Base-by-base conservation (phyloP, 2,329 filamentous ascomycete genomes). In the Epichloe sylvatica region DNA sequence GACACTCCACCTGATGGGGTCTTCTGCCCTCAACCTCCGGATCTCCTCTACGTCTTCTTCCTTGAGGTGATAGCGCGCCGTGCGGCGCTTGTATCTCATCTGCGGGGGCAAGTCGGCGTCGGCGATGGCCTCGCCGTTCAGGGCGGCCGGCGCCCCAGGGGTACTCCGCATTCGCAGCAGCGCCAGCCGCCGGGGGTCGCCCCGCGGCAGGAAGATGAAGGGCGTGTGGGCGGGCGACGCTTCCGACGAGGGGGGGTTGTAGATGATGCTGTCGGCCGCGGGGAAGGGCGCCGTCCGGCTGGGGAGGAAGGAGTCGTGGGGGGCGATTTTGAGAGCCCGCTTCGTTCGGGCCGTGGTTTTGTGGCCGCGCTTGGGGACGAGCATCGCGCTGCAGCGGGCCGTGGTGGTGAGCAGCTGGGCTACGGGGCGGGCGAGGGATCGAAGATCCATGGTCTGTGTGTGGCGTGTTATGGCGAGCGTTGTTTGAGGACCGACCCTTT, bases 161-260 rank as follows among this genome's bases (percentile, higher is more conserved):
- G 60, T 59, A 52, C 63, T 62, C 35, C 77, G 69, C 39, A 68
- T 61, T 15, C 67, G 64, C 39, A 76, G 64, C 62, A 74, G 71
- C 44, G 71, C 70, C 47, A 67, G 65, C 30, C 76, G 73, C 44
- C 76, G 73, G 15, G 76, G 74, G 59, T 80, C 77, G 55, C 60
- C 64, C 46, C 69, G 71, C 49, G 80, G 80, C 33, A 83, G 73
- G 66, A 83, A 83, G 61, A 80, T 76, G 66, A 80, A 75, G 50
- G 80, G 80, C n/a, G 80, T 83, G 67, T 83, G 75, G 58, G 71
- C 72, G 51, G 80, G 77, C n/a, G 76, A 74, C 3, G 75, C 67
- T 50, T 71, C 68, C 9, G 75, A 70, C 15, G 74, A 66, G 25
- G 76, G 30, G 76, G 76, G 76, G 66, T 77, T 78, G 68, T 75